phyloP scores from a whole-genome alignment of 345 rosid genomes.

The Rhodomyrtus tomentosa region DNA sequence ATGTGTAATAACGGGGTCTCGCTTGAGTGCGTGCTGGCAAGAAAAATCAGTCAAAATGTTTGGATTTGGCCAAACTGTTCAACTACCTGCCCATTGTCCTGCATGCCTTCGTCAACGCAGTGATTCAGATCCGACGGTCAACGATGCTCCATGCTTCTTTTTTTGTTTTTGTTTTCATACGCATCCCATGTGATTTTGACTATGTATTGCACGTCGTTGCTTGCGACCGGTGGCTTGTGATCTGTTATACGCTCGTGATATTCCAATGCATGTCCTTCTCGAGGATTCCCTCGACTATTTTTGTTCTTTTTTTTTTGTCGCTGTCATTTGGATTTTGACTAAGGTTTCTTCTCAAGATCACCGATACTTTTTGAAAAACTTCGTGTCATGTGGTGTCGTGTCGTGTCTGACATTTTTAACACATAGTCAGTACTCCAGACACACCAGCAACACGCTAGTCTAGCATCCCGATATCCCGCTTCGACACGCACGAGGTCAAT shows the following conservation, averaged over 20 bases:
- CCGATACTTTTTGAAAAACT: too few species aligned
- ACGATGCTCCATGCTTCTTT: background rate
- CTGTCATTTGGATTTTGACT: background rate
- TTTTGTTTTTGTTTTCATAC: background rate
- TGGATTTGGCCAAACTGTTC: background rate
- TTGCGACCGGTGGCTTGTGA: too few species aligned
- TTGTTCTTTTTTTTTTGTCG: background rate
- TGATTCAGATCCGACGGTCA: background rate
- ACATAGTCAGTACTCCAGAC: too few species aligned
- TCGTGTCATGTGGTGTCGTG: too few species aligned
- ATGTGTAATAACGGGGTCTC: too few species aligned
- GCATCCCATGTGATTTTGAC: background rate
- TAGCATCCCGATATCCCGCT: too few species aligned
- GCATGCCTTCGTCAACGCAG: background rate
- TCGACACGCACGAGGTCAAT: too few species aligned
- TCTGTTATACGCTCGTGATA: too few species aligned
- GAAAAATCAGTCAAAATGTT: background rate
- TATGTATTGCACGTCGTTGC: background rate
- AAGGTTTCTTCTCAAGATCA: background rate
- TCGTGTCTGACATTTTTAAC: too few species aligned
- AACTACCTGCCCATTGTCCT: background rate
- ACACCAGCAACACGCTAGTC: too few species aligned
- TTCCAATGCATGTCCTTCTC: background rate
- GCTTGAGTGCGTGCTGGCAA: background rate
- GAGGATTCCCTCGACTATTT: background rate